A percentile compares a stretch with the other conserved stretches of the same genome.
Conservation (phyloP, 768 basidiomycete species). For the Suillus alpinus region DNA sequence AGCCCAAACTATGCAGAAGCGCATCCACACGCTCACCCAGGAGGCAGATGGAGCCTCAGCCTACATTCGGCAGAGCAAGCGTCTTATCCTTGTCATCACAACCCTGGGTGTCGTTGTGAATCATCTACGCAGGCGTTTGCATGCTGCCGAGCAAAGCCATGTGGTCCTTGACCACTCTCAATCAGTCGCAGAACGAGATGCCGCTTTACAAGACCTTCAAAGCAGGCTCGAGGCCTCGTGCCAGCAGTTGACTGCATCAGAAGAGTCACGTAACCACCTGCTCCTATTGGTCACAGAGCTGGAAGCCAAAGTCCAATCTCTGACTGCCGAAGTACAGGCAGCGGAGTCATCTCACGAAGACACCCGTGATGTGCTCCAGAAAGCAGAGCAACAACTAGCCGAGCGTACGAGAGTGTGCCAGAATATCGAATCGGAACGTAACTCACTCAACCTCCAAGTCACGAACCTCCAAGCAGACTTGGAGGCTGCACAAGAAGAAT, state of each 20-base stretch:
- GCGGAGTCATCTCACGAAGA: slow-evolving; percentile 37
- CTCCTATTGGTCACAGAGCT: slow-evolving; percentile 35
- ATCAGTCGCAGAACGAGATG: slow-evolving; percentile 13
- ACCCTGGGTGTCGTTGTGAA: slow-evolving; percentile 41
- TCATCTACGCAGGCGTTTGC: slow-evolving; percentile 30
- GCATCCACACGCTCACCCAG: slow-evolving; percentile 35
- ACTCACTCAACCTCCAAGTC: slow-evolving; percentile 62
- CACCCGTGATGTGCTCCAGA: slow-evolving; percentile 25
- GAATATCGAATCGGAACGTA: slow-evolving; percentile 61
- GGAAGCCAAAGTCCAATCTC: slow-evolving; percentile 30
- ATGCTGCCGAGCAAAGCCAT: slow-evolving; percentile 10
- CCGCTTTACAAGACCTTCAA: slow-evolving; percentile 24
- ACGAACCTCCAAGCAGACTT: slow-evolving; percentile 64
- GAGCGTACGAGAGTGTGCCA: slow-evolving; percentile 49
- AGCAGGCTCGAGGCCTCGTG: slow-evolving; percentile 31
- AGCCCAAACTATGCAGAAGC: slow-evolving; percentile 55
- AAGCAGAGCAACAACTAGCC: slow-evolving; percentile 38
- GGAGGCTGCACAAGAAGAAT: slow-evolving; percentile 46
- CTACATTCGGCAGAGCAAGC: slow-evolving; percentile 19
- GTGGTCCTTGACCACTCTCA: slow-evolving; percentile 10
- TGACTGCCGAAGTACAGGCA: slow-evolving; percentile 30
- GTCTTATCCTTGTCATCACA: slow-evolving; percentile 31
- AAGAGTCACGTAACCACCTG: slow-evolving; percentile 17
- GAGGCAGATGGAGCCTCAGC: slow-evolving; percentile 9
- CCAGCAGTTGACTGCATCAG: slow-evolving; percentile 35